Conservation (phyloP, 2,329 filamentous ascomycete genomes). For the Arthrobotrys conoides region DNA sequence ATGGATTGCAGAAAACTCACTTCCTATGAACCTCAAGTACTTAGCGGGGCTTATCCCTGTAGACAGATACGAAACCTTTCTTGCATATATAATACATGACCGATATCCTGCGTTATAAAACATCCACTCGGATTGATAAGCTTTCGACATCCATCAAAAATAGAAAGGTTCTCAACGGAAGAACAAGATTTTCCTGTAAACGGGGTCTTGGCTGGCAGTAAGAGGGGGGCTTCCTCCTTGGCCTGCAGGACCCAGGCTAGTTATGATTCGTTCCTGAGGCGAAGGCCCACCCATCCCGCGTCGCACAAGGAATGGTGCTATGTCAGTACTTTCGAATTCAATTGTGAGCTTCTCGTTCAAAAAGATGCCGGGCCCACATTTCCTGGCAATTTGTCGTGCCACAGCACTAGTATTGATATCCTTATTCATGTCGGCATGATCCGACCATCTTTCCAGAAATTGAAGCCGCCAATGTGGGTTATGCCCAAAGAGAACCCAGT, state of each 20-base stretch:
- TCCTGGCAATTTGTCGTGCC: background rate
- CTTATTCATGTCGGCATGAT: background rate
- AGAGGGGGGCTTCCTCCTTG: conserved; percentile 13
- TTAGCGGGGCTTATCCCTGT: conserved; percentile 1
- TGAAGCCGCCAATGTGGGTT: background rate
- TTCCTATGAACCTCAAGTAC: background rate
- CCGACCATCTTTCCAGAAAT: background rate
- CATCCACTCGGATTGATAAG: background rate
- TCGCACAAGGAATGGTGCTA: conserved; percentile 17
- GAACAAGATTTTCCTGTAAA: background rate
- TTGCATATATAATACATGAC: background rate
- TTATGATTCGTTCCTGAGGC: conserved; percentile 22
- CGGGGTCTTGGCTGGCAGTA: background rate
- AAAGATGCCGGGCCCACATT: conserved; percentile 1
- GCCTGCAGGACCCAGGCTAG: conserved; percentile 27
- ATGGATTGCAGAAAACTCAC: background rate
- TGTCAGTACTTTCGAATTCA: background rate
- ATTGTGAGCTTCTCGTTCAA: background rate
- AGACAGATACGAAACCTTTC: background rate
- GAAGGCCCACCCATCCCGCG: conserved; percentile 17
- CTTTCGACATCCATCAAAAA: background rate
- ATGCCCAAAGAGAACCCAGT: background rate
- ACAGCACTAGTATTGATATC: background rate
- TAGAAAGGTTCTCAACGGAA: conserved; percentile 3
- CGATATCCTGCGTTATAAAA: background rate